Evolutionary conservation across 2,329 filamentous ascomycete genomes (phyloP).

Genomic region (Fusarium dimerum): DNA sequence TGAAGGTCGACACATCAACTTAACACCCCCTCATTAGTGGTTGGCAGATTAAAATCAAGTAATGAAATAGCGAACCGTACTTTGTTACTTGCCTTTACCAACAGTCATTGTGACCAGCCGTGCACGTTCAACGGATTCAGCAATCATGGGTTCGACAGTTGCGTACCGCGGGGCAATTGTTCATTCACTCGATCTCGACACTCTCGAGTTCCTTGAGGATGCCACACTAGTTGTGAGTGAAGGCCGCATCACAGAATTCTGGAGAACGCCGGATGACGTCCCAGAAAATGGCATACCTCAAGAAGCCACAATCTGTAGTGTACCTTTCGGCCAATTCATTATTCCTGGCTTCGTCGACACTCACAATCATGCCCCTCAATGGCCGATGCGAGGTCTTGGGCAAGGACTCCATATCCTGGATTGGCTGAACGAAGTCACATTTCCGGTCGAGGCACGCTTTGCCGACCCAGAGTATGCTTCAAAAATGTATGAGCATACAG

Average conservation of each 20-base stretch:
- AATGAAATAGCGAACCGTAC: no score
- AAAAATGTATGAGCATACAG: constrained; percentile 51
- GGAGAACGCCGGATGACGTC: neutral
- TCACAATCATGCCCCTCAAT: constrained; percentile 67
- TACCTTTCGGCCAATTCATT: constrained; percentile 53
- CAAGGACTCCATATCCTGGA: constrained; percentile 57
- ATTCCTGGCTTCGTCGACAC: constrained; percentile 66
- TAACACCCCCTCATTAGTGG: no score
- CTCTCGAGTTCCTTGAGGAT: neutral
- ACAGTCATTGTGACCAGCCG: neutral
- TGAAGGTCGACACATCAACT: neutral
- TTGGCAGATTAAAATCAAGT: no score
- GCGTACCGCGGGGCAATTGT: neutral
- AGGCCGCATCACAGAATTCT: neutral
- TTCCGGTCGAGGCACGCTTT: constrained; percentile 64
- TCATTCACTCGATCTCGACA: neutral
- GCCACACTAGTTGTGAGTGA: neutral
- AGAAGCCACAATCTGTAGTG: neutral
- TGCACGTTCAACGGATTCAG: neutral
- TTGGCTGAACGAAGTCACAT: constrained; percentile 64
- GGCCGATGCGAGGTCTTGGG: constrained; percentile 48
- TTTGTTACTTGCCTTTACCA: neutral
- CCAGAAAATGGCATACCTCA: neutral
- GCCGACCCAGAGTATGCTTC: constrained; percentile 53
- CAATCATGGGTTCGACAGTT: neutral